phyloP scores from a whole-genome alignment of 2,329 filamentous ascomycete genomes.

The Epichloe typhina region DNA sequence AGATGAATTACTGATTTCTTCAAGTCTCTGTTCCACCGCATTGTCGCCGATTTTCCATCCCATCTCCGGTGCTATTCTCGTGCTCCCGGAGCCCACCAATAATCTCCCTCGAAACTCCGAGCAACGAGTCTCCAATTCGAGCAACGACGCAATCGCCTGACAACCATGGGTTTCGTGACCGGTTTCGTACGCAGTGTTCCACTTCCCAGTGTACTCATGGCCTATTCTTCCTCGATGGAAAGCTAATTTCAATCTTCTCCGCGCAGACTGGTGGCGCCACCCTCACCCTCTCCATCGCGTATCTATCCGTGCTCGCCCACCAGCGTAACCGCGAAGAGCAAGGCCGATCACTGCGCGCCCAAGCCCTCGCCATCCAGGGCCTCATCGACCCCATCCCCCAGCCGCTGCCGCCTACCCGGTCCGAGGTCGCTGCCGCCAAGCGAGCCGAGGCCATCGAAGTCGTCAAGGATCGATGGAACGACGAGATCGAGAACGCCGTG shows the following conservation, averaged over 20 bases:
- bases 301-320: conserved; percentile 58
- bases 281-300: conserved; percentile 59
- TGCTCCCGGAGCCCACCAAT: neutral
- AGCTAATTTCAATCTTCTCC: neutral
- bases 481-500: conserved; percentile 54
- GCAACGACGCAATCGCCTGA: neutral
- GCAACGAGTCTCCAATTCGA: neutral
- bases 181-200: conserved; percentile 46
- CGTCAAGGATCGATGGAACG: conserved; percentile 68
- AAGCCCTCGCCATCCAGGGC: conserved; percentile 39
- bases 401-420: conserved; percentile 34
- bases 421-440: conserved; percentile 36
- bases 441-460: conserved; percentile 47
- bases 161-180: conserved; percentile 56
- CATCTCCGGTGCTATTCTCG: neutral
- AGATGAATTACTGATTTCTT: conserved; percentile 6
- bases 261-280: conserved; percentile 60
- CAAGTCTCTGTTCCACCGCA: neutral
- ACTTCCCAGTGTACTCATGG: neutral
- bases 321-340: conserved; percentile 52
- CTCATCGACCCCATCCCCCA: conserved; percentile 35
- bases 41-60: neutral
- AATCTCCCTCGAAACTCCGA: conserved; percentile 18
- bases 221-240: neutral
- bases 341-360: conserved; percentile 41